phyloP scores from a whole-genome alignment of 257 asterid genomes.

The Fraxinus excelsior region DNA sequence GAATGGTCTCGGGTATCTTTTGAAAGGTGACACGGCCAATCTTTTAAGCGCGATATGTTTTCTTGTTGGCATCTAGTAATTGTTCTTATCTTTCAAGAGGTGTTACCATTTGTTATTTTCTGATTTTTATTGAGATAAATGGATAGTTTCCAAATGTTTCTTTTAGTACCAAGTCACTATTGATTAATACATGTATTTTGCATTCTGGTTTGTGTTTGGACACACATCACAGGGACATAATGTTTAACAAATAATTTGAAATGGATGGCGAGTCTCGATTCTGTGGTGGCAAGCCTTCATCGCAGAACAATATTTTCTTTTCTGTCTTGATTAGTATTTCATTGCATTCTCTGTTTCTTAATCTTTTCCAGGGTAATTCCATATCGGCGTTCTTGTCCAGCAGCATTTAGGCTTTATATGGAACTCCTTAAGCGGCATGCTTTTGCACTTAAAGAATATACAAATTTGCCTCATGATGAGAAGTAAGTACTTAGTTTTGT shows the following conservation, averaged over 20 bases:
- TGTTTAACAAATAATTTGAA: constrained; percentile 4
- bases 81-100: neutral
- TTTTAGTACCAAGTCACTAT: neutral
- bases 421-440: constrained; percentile 78
- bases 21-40: neutral
- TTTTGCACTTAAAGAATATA: constrained; percentile 59
- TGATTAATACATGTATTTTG: neutral
- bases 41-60: neutral
- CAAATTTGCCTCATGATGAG: constrained; percentile 55
- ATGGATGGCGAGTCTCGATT: constrained; percentile 21
- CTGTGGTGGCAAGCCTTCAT: neutral
- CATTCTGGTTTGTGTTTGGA: no score
- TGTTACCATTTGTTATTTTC: neutral
- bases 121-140: neutral
- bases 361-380: constrained; percentile 70
- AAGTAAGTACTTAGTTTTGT: constrained; percentile 59
- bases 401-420: constrained; percentile 86
- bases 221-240: neutral
- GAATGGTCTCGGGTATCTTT: neutral
- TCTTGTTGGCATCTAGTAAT: neutral
- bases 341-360: constrained; percentile 18
- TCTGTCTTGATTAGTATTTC: neutral
- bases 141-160: neutral
- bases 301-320: neutral
- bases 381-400: constrained; percentile 63